phyloP scores from a whole-genome alignment of 108 stramenopile genomes.

The Seminavis robusta region DNA sequence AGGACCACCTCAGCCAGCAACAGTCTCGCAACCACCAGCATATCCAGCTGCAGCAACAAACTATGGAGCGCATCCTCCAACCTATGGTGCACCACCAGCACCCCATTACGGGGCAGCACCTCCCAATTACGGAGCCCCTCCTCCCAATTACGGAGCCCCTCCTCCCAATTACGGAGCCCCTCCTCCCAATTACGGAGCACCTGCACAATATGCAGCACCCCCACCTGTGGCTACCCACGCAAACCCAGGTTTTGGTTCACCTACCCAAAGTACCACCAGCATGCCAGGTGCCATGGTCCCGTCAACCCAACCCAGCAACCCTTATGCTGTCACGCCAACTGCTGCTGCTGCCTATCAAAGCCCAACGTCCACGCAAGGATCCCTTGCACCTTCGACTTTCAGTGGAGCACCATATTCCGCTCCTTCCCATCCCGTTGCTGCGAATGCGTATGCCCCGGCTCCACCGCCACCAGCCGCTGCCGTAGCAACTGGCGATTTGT shows the following conservation, averaged over 20 bases:
- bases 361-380: neutral
- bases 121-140: conserved; percentile 7
- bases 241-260: no score
- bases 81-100: conserved; percentile 1
- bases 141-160: conserved; percentile 6
- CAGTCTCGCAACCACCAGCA: conserved; percentile 10
- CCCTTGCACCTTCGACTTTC: neutral
- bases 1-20: conserved; percentile 7
- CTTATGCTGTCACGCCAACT: no score
- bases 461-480: conserved; percentile 2
- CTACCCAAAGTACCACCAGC: no score
- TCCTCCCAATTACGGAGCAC: neutral
- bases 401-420: neutral
- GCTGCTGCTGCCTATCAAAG: no score
- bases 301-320: no score
- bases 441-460: neutral
- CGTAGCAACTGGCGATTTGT: neutral
- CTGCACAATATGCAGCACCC: no score
- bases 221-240: no score
- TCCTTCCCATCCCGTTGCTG: conserved; percentile 1
- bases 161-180: neutral
- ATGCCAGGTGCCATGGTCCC: no score
- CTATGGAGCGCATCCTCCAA: conserved; percentile 19
- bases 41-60: conserved; percentile 14
- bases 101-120: neutral